Evolutionary conservation across 768 basidiomycete species (phyloP).

Genomic region (Cystobasidium onofrii): DNA sequence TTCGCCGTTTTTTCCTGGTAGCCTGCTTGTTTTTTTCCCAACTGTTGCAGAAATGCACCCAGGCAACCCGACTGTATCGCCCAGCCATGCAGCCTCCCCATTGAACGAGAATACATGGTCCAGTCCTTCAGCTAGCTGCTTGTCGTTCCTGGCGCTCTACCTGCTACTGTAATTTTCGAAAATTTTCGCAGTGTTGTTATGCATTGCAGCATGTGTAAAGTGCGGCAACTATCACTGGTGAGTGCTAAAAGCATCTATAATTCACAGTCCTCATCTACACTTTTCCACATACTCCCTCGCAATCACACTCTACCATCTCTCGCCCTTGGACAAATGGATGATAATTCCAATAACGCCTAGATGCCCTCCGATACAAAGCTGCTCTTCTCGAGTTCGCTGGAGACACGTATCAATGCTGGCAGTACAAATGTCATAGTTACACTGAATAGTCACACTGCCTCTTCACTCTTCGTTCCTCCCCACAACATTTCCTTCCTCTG

Average conservation of each 20-base stretch:
- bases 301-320: not conserved
- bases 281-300: not conserved
- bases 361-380: not conserved
- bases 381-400: not conserved
- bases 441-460: not conserved
- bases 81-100: too few relatives aligned
- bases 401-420: not conserved
- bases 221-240: not conserved
- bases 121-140: too few relatives aligned
- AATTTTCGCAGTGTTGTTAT: too few relatives aligned
- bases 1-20: too few relatives aligned
- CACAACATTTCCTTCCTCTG: not conserved
- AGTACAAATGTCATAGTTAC: conserved; percentile 1
- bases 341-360: not conserved
- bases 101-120: too few relatives aligned
- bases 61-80: too few relatives aligned
- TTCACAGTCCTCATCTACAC: too few relatives aligned
- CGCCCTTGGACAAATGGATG: not conserved
- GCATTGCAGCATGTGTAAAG: too few relatives aligned
- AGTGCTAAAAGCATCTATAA: not conserved
- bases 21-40: too few relatives aligned
- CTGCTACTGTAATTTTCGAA: too few relatives aligned
- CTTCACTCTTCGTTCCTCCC: not conserved
- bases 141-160: too few relatives aligned
- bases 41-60: too few relatives aligned